Base-by-base conservation (phyloP, 176 grass and related monocot species). In the bread wheat (Triticum aestivum) region DNA sequence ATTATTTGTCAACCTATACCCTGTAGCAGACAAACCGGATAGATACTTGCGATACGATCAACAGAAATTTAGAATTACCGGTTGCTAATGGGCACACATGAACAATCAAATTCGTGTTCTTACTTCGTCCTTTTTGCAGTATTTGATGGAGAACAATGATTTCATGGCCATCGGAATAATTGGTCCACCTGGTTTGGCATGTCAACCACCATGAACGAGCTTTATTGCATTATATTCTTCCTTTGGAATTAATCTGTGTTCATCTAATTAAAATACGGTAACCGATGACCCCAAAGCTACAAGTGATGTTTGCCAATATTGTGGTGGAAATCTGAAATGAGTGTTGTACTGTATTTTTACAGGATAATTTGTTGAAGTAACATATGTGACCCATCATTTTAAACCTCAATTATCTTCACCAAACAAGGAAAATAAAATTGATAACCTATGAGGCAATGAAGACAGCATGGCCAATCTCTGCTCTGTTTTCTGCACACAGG, bases 331-430 rank as follows among this genome's bases (percentile, higher is more conserved):
- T 11, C 49, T 85, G 30, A 84, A 67, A 66, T 70, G 68, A 9
- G 9, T 80, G 11, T 30, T 67, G 8, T 61, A 21, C 33, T 62
- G 75, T n/a, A 77, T 77, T 59, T 59, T 61, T 65, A 12, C 87
- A 97, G 90, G 90, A 89, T 75, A 90, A 97, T 91, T 91, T 97
- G 82, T 79, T 97, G 65, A 97, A 91, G 87, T 58, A 87, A 90
- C 14, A 92, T 94, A 82, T 92, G 89, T 54, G 92, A 94, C 52
- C 95, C 90, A 70, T 97, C 95, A 47, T 77, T 89, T 37, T 84
- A 89, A 70, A 81, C 75, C 8, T 88, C 91, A 76, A 70, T 69
- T 76, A 35, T 62, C 84, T 78, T 75, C 79, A 7, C 90, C 65
- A 89, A 92, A 94, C 49, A 97, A 97, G 79, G 92, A 94, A 89